Conservation (phyloP, 2,329 filamentous ascomycete species). For the Phoma herbarum region DNA sequence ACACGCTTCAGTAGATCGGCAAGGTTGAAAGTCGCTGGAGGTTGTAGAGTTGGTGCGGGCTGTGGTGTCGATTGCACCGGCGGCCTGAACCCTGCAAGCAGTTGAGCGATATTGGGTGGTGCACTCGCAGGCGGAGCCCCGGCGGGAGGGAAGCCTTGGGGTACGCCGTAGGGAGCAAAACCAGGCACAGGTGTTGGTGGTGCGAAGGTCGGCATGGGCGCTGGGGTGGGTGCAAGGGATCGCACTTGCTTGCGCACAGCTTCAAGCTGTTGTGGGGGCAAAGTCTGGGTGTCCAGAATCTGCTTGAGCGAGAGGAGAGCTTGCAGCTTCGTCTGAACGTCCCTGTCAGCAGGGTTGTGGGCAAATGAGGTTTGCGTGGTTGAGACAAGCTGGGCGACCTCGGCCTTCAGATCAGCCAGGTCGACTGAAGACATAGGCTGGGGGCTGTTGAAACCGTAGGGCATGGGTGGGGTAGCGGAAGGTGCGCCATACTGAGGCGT, state of each 20-base stretch:
- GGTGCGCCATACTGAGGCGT: slow-evolving; percentile 42
- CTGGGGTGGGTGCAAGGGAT: slow-evolving; percentile 72
- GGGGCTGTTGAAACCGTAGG: slow-evolving; percentile 41
- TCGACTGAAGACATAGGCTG: slow-evolving; percentile 44
- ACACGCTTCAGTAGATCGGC: slow-evolving; percentile 43
- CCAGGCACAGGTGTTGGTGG: slow-evolving; percentile 41
- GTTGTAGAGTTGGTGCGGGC: slow-evolving; percentile 31
- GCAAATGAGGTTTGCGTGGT: slow-evolving; percentile 78
- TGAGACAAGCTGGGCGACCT: slow-evolving; percentile 81
- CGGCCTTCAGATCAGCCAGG: slow-evolving; percentile 76
- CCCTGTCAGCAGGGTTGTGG: slow-evolving; percentile 76
- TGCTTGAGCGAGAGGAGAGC: slow-evolving; percentile 86
- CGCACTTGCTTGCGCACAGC: slow-evolving; percentile 86
- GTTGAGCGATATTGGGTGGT: slow-evolving; percentile 42
- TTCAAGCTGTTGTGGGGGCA: slow-evolving; percentile 82
- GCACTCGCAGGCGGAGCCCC: slow-evolving; percentile 31
- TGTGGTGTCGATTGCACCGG: slow-evolving; percentile 32
- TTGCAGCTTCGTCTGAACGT: slow-evolving; percentile 80
- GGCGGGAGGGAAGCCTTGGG: slow-evolving; percentile 28
- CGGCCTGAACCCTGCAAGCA: slow-evolving; percentile 39
- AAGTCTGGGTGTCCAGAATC: slow-evolving; percentile 77
- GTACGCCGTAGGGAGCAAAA: slow-evolving; percentile 37
- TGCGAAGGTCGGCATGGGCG: slow-evolving; percentile 50
- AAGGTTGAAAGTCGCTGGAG: slow-evolving; percentile 36
- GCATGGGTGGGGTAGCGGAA: slow-evolving; percentile 34